Base-by-base conservation (phyloP, 2,329 filamentous ascomycete genomes). In the Ceratocystis eucalypticola region DNA sequence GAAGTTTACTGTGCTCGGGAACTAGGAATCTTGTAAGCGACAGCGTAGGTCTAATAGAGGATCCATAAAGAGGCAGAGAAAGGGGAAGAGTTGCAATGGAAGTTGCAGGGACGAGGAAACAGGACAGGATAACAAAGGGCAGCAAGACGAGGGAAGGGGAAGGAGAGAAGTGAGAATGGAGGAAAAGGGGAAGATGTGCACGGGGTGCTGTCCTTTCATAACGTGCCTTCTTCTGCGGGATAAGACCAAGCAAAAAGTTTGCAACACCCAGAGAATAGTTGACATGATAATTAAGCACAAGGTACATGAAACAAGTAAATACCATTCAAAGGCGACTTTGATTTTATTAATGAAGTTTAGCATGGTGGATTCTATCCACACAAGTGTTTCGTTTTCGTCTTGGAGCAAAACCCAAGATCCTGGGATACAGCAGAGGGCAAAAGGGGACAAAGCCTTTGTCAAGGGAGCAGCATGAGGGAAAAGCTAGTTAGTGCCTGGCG, bases 361-460 rank as follows among this genome's bases (percentile, higher is more conserved):
- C 6, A 6, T 53, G 48, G 22, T 12, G 22, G 48, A 15, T 59
- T 12, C 33, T n/a, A 59, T 37, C 55, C 48, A 53, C 48, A 10
- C 20, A 5, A 37, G 30, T 7, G 55, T 33, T 37, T 59, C 28
- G 55, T 59, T 30, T 59, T 59, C 28, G 28, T 7, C 28, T 10
- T 37, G 10, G 30, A n/a, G 17, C 55, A 59, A 17, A 57, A 1
- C 55, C 28, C 55, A 37, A 28, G 7, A 59, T 59, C 5, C 33
- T 17, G 55, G 55, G 55, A 59, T 25, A 4, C 28, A 59, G 28
- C 28, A 12, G 53, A 59, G 30, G 5, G 28, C 25, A n/a, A n/a
- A 37, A 57, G 53, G 55, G 12, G 55, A 59, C 55, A 59, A 59
- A 59, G 55, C 28, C 55, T 37, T 59, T 59, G 55, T 59, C 33